Base-by-base conservation (phyloP, 192 early-diverging fungal species). In the Haplosporangium gracile region DNA sequence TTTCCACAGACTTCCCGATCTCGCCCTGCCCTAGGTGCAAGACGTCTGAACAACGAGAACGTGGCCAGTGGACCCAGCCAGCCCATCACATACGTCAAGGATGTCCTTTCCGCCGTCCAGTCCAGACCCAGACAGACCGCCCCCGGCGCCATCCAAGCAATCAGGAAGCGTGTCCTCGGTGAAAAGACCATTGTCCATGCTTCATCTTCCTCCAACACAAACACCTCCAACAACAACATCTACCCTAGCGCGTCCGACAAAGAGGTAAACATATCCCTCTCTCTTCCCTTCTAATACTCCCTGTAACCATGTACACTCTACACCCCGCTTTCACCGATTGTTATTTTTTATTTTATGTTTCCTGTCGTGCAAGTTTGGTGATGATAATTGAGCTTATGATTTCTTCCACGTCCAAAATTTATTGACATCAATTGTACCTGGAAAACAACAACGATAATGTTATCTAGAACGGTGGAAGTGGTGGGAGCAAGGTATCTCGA, bases 31-130 rank as follows among this genome's bases (percentile, higher is more conserved):
- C 24, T 74, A 47, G 55, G 40, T 80, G 72, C 26, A 45, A 51
- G 53, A 5, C 72, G 29, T 55, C 73, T 75, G 74, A 75, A 51
- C 38, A 75, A 75, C 26, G 72, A 75, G 22, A 75, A 81, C 47
- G 32, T 75, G 20, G 43, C 80, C 26, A 42, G 29, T 57, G 80
- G 65, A 9, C 60, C 60, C 72, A 75, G n/a, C 68, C 43, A 70
- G 16, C 79, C 60, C 49, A 68, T 75, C 51, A 81, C 80, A 22
- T 75, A 75, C 65, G 80, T 81, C 45, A 81, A 81, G 51, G 80
- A 81, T 70, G 72, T 68, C 45, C 40, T 75, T 1, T 75, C 73
- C 51, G 42, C 80, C 22, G 65, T 81, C 49, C 73, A 73, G 68
- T 40, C 42, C 60, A 43, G 32, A 20, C 43, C 70, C 34, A 80